Evolutionary conservation across 345 rosid genomes (phyloP).

Genomic region (rapeseed (Brassica napus)): DNA sequence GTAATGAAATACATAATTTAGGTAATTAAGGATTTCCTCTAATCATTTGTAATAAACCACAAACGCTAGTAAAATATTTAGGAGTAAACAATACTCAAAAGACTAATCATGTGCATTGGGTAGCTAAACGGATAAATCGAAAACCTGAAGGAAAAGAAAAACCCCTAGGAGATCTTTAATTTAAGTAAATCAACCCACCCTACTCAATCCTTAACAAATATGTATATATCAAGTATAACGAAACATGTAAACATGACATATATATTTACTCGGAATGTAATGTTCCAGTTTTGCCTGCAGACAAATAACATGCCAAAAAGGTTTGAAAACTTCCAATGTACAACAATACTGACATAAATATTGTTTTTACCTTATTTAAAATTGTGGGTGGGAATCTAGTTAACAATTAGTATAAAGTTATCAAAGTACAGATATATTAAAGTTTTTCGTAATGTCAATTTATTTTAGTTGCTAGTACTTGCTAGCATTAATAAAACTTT

Average conservation of each 20-base stretch:
- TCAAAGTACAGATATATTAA: neutral
- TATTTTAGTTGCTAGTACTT: slow-evolving; percentile 1
- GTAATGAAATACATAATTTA: neutral
- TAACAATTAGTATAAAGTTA: neutral
- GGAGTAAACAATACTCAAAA: neutral
- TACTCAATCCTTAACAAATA: no score
- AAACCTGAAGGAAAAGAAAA: neutral
- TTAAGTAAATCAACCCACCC: no score
- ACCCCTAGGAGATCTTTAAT: no score
- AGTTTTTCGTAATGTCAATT: neutral
- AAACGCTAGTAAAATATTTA: neutral
- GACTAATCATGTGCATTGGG: neutral
- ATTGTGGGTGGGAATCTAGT: no score
- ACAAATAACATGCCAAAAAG: neutral
- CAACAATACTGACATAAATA: slow-evolving; percentile 2
- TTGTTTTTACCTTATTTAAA: neutral
- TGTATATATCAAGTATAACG: neutral
- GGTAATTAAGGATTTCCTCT: neutral
- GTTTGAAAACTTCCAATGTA: neutral
- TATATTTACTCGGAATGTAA: slow-evolving; percentile 15
- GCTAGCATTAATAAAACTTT: neutral
- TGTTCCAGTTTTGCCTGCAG: slow-evolving; percentile 8
- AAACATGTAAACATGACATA: neutral
- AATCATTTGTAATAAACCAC: neutral
- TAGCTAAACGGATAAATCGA: neutral